phyloP scores from a whole-genome alignment of 2,329 filamentous ascomycete genomes.

The Alternaria novae-zelandiae region DNA sequence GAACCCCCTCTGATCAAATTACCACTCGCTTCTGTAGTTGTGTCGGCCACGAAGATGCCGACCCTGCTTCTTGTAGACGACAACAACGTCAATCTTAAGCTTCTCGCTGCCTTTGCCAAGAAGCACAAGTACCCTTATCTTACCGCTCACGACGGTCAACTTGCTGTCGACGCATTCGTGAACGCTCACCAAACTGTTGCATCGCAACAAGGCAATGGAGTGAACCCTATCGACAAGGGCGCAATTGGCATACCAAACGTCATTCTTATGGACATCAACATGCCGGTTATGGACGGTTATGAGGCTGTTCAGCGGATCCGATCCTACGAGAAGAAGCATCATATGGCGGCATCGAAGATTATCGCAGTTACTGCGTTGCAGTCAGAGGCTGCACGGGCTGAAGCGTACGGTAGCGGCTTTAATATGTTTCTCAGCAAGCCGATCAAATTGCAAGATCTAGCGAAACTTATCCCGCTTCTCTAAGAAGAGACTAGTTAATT shows the following conservation, averaged over 20 bases:
- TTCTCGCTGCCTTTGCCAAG: background rate
- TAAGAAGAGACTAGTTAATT: background rate
- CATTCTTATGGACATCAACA: background rate
- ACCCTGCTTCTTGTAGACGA: background rate
- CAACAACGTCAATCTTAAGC: background rate
- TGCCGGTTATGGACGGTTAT: background rate
- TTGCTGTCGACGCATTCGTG: background rate
- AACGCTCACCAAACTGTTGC: background rate
- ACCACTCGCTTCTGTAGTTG: background rate
- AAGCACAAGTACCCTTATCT: background rate
- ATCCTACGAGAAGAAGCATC: background rate
- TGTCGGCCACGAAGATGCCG: background rate
- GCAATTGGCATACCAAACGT: background rate
- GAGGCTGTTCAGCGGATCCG: background rate
- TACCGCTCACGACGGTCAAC: background rate
- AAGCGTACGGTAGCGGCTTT: background rate
- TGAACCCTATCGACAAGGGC: accelerated
- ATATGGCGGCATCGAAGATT: background rate
- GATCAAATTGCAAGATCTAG: background rate
- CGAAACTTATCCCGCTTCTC: background rate
- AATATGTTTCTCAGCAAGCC: background rate
- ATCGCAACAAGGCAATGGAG: background rate
- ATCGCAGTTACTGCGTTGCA: background rate
- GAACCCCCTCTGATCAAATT: background rate
- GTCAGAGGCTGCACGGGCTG: background rate